Evolutionary conservation across 2,329 filamentous ascomycete species (phyloP).

Genomic region (Amauroascus verrucosus): DNA sequence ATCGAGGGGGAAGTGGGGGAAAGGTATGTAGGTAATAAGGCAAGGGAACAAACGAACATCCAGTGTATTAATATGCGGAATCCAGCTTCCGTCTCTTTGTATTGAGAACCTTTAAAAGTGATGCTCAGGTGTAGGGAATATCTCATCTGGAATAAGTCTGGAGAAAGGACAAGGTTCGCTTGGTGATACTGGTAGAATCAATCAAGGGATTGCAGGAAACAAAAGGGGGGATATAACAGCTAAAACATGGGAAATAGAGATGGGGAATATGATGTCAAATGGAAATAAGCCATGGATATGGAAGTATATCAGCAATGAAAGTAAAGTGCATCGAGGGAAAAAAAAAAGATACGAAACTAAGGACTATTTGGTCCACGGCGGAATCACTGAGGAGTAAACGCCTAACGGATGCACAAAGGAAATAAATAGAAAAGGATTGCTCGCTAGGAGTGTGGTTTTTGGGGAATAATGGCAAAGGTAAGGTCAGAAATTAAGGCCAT

Average conservation of each 20-base stretch:
- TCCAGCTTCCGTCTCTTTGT: slow-evolving; percentile 3
- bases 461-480: not conserved
- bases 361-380: slow-evolving; percentile 6
- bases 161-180: not conserved
- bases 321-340: not conserved
- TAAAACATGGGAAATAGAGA: slow-evolving; percentile 6
- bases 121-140: not conserved
- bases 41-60: not conserved
- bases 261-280: slow-evolving; percentile 8
- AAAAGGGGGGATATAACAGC: slow-evolving; percentile 1
- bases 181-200: not conserved
- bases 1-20: not conserved
- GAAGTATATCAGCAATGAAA: not conserved
- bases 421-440: slow-evolving; percentile 12
- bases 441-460: slow-evolving; percentile 16
- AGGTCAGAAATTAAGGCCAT: not conserved
- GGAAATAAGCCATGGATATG: not conserved
- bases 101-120: not conserved
- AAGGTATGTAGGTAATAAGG: not conserved
- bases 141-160: not conserved
- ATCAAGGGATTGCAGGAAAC: not conserved
- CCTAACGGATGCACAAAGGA: slow-evolving; percentile 18
- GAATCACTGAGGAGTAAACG: slow-evolving; percentile 11
- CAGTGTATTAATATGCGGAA: slow-evolving; percentile 5
- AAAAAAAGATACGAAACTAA: not conserved